These are phyloP conservation scores for Pythium plurisporium DNA, from an alignment of 352 stramenopile species.

Conservation along the genomic window DNA sequence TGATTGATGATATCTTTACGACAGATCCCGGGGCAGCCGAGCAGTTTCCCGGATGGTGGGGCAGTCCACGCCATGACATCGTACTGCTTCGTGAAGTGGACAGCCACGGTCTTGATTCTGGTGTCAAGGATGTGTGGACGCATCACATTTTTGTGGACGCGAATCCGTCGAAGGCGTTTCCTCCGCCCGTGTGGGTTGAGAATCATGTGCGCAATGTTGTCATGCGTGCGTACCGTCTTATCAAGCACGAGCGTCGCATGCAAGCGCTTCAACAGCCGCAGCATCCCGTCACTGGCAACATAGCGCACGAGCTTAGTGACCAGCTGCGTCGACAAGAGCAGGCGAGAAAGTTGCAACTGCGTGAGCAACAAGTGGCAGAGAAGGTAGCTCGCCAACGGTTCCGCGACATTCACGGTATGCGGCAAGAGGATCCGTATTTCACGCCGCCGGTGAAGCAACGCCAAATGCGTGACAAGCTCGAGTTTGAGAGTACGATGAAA, in stretches of 20 bases:
- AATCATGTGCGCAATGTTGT: slow-evolving; percentile 44
- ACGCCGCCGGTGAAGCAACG: slow-evolving; percentile 31
- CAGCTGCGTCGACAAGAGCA: no score
- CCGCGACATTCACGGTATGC: slow-evolving; percentile 59
- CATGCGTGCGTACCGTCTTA: background rate
- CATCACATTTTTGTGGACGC: slow-evolving; percentile 49
- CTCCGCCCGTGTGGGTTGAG: slow-evolving; percentile 69
- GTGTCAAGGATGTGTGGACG: slow-evolving; percentile 63
- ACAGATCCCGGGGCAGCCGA: background rate
- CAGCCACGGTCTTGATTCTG: slow-evolving; percentile 74
- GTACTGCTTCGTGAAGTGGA: slow-evolving; percentile 79
- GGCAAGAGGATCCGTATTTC: slow-evolving; percentile 55
- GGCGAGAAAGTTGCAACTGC: no score
- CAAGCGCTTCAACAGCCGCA: background rate
- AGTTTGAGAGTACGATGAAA: background rate
- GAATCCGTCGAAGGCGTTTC: slow-evolving; percentile 40
- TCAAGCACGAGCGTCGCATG: background rate
- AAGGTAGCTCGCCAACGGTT: slow-evolving; percentile 43
- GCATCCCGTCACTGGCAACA: background rate
- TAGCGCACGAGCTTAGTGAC: no score
- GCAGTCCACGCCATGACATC: slow-evolving; percentile 68
- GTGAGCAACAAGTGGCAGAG: slow-evolving; percentile 6
- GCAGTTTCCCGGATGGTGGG: slow-evolving; percentile 72
- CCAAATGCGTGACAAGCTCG: slow-evolving; percentile 38
- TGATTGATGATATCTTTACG: slow-evolving; percentile 33